Evolutionary conservation across 1,139 yeast species (phyloP).

Genomic region (Taphrina flavorubra): DNA sequence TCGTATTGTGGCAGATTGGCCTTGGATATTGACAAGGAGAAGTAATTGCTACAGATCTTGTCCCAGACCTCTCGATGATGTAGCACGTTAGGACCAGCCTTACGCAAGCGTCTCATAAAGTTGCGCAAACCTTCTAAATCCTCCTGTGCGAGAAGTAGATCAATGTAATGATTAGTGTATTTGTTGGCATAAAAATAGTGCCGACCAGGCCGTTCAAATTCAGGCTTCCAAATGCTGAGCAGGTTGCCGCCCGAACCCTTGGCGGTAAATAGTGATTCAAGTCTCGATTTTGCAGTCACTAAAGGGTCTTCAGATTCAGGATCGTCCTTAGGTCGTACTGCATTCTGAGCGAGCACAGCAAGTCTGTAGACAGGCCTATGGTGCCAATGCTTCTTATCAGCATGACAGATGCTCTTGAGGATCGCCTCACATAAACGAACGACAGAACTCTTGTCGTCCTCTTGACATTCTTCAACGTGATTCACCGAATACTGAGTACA

Average conservation of each 20-base stretch:
- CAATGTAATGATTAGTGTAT: conserved; percentile 69
- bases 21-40: neutral
- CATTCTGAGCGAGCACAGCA: conserved; percentile 59
- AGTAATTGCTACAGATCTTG: conserved; percentile 51
- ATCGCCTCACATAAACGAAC: conserved; percentile 20
- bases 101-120: conserved; percentile 71
- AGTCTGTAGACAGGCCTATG: conserved; percentile 80
- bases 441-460: conserved; percentile 16
- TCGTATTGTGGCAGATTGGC: conserved; percentile 1
- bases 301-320: conserved; percentile 58
- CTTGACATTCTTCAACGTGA: neutral
- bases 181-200: conserved; percentile 80
- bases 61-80: conserved; percentile 72
- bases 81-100: conserved; percentile 77
- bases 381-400: conserved; percentile 90
- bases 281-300: conserved; percentile 49
- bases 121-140: conserved; percentile 67
- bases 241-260: conserved; percentile 72
- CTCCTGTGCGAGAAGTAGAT: conserved; percentile 59
- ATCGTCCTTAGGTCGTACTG: neutral
- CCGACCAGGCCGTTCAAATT: conserved; percentile 87
- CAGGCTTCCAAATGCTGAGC: conserved; percentile 91
- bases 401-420: conserved; percentile 53
- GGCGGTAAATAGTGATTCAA: conserved; percentile 58
- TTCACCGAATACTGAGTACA: conserved; percentile 46